Base-by-base conservation (phyloP, 108 stramenopile genomes). In the Cyclostephanos invisitatus region DNA sequence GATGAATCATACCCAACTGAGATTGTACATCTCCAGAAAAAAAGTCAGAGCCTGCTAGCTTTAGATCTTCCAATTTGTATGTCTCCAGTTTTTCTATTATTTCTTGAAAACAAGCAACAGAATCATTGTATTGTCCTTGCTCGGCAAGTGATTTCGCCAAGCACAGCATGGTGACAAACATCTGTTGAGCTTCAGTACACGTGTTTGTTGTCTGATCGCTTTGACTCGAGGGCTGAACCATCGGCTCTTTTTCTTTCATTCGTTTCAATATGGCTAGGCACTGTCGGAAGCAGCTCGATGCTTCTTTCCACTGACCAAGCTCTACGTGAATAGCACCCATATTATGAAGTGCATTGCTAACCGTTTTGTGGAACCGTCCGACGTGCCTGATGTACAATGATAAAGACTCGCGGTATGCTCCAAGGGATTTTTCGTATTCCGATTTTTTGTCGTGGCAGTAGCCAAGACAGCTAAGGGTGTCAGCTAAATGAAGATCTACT, bases 281-380 rank as follows among this genome's bases (percentile, higher is more conserved):
- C 67, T 84, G 80, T 22, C 72, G 70, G 27, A 78, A 82, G 22
- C 78, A 78, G 21, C 73, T 69, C 28, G 73, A 53, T 9, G 84
- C 81, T 60, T 84, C 84, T 24, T 64, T 65, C 84, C 84, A 84
- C 51, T 79, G 73, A 29, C 70, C 69, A 32, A 78, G 73, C 67
- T 84, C 84, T 5, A 69, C 58, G 57, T 84, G 73, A 69, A 84
- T 82, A 55, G 64, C 69, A 49, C 81, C 84, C 68, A 84, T 70
- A 24, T 81, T 82, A 53, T 79, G 77, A 15, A 84, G 62, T 48
- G 77, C 60, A 37, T 84, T 81, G 54, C 81, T 74, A 20, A 82
- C 84, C 48, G 73, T 74, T 21, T 22, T 48, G 65, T 84, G 84
- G 46, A 68, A 70, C 37, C 75, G 67, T 28, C 81, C 81, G 22